Conservation (phyloP, 805 yeast genomes). For the Lachancea meyersii region DNA sequence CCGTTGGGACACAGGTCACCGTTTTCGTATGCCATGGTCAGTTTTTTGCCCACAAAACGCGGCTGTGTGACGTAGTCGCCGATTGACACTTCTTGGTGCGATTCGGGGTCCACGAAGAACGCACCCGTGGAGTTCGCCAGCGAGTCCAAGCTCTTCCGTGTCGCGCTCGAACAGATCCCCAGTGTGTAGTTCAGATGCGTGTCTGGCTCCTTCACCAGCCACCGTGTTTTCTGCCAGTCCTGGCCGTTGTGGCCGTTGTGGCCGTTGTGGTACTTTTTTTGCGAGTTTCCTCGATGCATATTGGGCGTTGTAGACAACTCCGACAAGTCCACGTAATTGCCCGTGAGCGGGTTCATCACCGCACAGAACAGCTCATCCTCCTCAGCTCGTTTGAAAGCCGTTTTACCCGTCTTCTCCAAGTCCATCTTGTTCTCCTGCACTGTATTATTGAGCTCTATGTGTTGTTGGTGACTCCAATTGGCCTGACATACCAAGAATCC, state of each 20-base stretch:
- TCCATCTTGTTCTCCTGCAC: background rate
- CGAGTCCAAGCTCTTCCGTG: conserved; percentile 24
- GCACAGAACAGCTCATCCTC: conserved; percentile 25
- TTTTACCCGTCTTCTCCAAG: background rate
- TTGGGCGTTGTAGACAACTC: conserved; percentile 29
- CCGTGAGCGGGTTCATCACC: conserved; percentile 28
- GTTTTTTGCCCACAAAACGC: conserved; percentile 60
- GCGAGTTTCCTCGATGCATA: conserved; percentile 8
- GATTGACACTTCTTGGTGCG: conserved; percentile 37
- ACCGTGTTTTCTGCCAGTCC: conserved; percentile 29
- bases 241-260: too few species aligned
- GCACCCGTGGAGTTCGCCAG: conserved; percentile 43
- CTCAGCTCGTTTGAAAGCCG: background rate
- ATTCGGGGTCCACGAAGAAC: conserved; percentile 44
- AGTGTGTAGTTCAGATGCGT: conserved; percentile 66
- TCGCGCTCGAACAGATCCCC: conserved; percentile 62
- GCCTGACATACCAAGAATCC: conserved; percentile 1
- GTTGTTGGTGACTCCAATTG: conserved; percentile 4
- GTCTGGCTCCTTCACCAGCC: conserved; percentile 68
- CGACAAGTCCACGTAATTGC: conserved; percentile 30
- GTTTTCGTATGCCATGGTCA: conserved; percentile 60
- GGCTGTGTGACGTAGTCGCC: conserved; percentile 62
- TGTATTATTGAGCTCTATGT: background rate
- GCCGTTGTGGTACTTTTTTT: background rate
- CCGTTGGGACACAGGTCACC: conserved; percentile 63